phyloP scores from a whole-genome alignment of 1,139 yeast species.

The Suhomyces yuchorum region DNA sequence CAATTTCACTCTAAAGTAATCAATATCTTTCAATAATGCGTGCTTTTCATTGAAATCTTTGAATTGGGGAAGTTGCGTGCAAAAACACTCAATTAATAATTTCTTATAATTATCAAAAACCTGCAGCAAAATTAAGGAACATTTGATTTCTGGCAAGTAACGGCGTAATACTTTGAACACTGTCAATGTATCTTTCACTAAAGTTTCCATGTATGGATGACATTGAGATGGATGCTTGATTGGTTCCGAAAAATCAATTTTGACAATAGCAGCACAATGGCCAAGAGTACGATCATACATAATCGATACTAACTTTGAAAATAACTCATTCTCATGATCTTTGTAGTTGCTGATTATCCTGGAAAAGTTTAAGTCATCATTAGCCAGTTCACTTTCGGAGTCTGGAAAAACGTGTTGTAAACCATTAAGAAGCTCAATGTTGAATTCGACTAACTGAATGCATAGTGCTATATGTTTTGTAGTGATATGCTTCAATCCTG shows the following conservation, averaged over 20 bases:
- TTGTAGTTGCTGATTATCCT: conserved; percentile 40
- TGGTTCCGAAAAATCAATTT: conserved; percentile 54
- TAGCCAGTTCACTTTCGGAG: not conserved
- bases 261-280: conserved; percentile 49
- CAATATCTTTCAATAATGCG: conserved; percentile 60
- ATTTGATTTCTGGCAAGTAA: conserved; percentile 57
- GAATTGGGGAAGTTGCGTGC: conserved; percentile 52
- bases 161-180: conserved; percentile 62
- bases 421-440: conserved; percentile 28
- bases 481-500: conserved; percentile 74
- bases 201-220: conserved; percentile 64
- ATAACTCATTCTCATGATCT: conserved; percentile 69
- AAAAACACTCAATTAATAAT: conserved; percentile 55
- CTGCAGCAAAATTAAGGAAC: conserved; percentile 52
- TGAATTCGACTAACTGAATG: conserved; percentile 56
- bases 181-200: conserved; percentile 67
- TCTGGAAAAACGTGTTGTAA: conserved; percentile 23
- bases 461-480: conserved; percentile 74
- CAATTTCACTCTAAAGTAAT: conserved; percentile 62
- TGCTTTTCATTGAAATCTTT: conserved; percentile 57
- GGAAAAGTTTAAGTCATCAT: conserved; percentile 42
- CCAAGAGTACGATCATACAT: conserved; percentile 65
- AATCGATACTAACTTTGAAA: conserved; percentile 63
- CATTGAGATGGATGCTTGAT: conserved; percentile 45
- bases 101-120: conserved; percentile 65